phyloP scores from a whole-genome alignment of 1,284 basidiomycete genomes.

The Anthracocystis panici-leucophaei region DNA sequence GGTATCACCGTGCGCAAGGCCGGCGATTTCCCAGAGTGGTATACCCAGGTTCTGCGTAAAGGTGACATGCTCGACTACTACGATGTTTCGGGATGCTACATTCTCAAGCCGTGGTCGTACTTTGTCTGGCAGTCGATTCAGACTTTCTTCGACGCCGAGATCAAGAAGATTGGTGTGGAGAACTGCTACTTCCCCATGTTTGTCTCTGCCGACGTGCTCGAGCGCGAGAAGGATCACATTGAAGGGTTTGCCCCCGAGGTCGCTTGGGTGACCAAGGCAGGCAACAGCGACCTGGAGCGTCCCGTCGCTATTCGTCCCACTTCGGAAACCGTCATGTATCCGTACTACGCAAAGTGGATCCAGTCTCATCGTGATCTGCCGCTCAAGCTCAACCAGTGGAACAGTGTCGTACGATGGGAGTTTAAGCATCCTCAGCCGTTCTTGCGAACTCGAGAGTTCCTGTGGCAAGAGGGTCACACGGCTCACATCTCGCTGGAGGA shows the following conservation, averaged over 20 bases:
- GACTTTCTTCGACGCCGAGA: slow-evolving; percentile 73
- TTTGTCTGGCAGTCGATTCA: slow-evolving; percentile 97
- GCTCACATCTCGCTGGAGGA: slow-evolving; percentile 89
- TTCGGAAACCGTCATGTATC: slow-evolving; percentile 98
- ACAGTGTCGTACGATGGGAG: slow-evolving; percentile 98
- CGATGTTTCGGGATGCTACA: slow-evolving; percentile 97
- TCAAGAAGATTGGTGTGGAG: slow-evolving; percentile 94
- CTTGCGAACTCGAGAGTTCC: slow-evolving; percentile 97
- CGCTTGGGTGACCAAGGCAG: slow-evolving; percentile 97
- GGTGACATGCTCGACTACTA: slow-evolving; percentile 99
- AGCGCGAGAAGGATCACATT: slow-evolving; percentile 97
- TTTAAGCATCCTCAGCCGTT: slow-evolving; percentile 99
- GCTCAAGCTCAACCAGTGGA: slow-evolving; percentile 98
- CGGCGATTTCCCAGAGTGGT: slow-evolving; percentile 69
- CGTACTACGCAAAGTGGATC: slow-evolving; percentile 97
- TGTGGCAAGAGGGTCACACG: slow-evolving; percentile 99
- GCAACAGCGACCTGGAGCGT: slow-evolving; percentile 92
- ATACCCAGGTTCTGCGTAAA: slow-evolving; percentile 87
- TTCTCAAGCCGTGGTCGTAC: slow-evolving; percentile 97
- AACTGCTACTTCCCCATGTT: slow-evolving; percentile 99
- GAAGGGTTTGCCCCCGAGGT: slow-evolving; percentile 99
- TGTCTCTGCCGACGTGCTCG: slow-evolving; percentile 89
- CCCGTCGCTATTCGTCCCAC: slow-evolving; percentile 98
- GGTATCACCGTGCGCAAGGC: slow-evolving; percentile 69
- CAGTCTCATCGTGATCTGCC: slow-evolving; percentile 96